These are phyloP conservation scores for Arachis monticola DNA, from an alignment of 331 rosid genomes.

Conservation along the genomic window DNA sequence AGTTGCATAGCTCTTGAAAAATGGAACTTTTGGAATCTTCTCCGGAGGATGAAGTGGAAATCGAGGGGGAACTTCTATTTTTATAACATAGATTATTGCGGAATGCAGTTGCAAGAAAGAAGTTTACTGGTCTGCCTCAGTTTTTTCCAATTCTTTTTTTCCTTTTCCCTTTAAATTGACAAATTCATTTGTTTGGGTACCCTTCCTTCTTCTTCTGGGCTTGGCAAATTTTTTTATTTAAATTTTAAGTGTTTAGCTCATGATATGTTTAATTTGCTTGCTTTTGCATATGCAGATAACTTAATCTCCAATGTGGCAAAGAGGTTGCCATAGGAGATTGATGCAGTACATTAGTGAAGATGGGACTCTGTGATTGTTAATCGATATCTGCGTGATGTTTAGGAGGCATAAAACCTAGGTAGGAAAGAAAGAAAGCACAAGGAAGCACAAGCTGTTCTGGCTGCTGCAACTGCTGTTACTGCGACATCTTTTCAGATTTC, in stretches of 20 bases:
- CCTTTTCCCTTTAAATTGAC: conserved; percentile 9
- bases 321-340: too few relatives aligned
- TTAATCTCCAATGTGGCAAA: neutral
- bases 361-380: too few relatives aligned
- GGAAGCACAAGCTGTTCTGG: conserved; percentile 98
- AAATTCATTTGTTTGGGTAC: neutral
- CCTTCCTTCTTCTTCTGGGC: neutral
- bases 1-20: too few relatives aligned
- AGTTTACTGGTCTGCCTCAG: too few relatives aligned
- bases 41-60: too few relatives aligned
- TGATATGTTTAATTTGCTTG: conserved; percentile 17
- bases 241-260: neutral
- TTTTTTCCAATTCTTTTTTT: neutral
- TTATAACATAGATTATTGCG: too few relatives aligned
- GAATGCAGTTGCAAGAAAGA: too few relatives aligned
- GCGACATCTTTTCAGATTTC: conserved; percentile 91
- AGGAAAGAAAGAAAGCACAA: conserved; percentile 91
- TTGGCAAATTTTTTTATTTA: neutral
- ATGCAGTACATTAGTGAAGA: too few relatives aligned
- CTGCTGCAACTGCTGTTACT: conserved; percentile 99
- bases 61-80: too few relatives aligned
- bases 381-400: conserved; percentile 73
- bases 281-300: conserved; percentile 63
- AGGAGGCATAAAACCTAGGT: conserved; percentile 96
- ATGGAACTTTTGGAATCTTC: too few relatives aligned